Conservation (phyloP, 2,329 filamentous ascomycete genomes). For the Leptographium galeiforme region DNA sequence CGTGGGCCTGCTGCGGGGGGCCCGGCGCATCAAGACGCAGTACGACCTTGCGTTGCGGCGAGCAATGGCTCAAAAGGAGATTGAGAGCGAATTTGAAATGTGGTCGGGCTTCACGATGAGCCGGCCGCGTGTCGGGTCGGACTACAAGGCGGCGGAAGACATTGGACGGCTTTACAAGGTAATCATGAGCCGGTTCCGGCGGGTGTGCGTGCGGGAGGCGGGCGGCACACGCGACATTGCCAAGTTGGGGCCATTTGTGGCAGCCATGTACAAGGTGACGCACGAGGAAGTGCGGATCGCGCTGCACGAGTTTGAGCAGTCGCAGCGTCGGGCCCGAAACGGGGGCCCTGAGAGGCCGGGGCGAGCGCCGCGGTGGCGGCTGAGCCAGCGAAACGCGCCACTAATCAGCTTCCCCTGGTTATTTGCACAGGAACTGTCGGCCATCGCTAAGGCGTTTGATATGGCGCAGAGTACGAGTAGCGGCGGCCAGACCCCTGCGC, state of each 20-base stretch:
- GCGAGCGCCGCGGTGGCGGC: conserved; percentile 19
- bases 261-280: conserved; percentile 80
- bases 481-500: neutral
- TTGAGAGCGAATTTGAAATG: conserved; percentile 81
- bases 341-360: conserved; percentile 3
- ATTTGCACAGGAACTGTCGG: conserved; percentile 58
- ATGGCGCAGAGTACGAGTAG: neutral
- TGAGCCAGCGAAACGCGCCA: conserved; percentile 46
- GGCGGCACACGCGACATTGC: conserved; percentile 42
- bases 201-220: conserved; percentile 50
- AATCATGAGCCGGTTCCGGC: conserved; percentile 57
- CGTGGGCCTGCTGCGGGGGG: conserved; percentile 41
- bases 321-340: neutral
- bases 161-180: conserved; percentile 54
- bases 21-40: conserved; percentile 52
- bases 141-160: conserved; percentile 81
- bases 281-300: conserved; percentile 53
- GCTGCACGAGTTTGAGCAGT: conserved; percentile 29
- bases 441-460: conserved; percentile 39
- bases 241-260: conserved; percentile 56
- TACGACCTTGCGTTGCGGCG: conserved; percentile 69
- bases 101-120: conserved; percentile 76
- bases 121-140: conserved; percentile 55
- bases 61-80: conserved; percentile 73
- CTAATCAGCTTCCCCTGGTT: conserved; percentile 93